Percentiles rank a stretch among this genome's conserved stretches.
Conservation (phyloP, 495 filamentous ascomycete genomes). For the Xylaria acuta region DNA sequence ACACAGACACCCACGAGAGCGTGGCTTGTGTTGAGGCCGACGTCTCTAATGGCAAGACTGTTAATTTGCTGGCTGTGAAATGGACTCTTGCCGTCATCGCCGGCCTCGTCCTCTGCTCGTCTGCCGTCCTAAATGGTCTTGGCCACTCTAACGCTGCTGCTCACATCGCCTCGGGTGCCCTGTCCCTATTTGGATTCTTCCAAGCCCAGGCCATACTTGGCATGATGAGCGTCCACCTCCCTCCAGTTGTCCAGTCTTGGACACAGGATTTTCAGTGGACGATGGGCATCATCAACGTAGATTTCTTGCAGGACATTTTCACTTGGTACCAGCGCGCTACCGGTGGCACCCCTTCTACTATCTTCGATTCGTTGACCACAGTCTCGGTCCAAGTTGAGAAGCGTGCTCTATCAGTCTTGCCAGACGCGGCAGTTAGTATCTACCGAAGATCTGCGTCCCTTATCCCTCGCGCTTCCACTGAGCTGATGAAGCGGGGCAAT, state of each 20-base stretch:
- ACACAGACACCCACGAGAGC: conserved; percentile 59
- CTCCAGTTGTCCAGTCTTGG: conserved; percentile 91
- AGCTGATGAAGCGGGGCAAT: conserved; percentile 52
- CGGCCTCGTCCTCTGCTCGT: conserved; percentile 80
- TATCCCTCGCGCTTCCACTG: conserved; percentile 48
- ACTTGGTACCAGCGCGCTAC: conserved; percentile 98
- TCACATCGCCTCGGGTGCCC: conserved; percentile 89
- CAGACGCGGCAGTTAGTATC: conserved; percentile 46
- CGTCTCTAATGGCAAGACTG: conserved; percentile 92
- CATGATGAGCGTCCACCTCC: conserved; percentile 81
- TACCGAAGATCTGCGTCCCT: conserved; percentile 55
- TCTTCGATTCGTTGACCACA: conserved; percentile 73
- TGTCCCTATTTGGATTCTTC: conserved; percentile 95
- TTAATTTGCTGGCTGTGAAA: conserved; percentile 85
- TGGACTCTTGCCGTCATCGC: conserved; percentile 90
- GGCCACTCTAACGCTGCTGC: conserved; percentile 96
- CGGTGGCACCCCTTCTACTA: conserved; percentile 82
- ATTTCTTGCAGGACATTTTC: conserved; percentile 85
- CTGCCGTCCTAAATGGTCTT: conserved; percentile 80
- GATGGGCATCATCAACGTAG: conserved; percentile 92
- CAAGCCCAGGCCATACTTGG: conserved; percentile 96
- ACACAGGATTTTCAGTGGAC: conserved; percentile 99
- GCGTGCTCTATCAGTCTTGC: conserved; percentile 57
- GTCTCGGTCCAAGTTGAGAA: conserved; percentile 89
- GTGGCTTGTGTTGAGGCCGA: conserved; percentile 89